A percentile compares a stretch with the other conserved stretches of the same genome.
phyloP scores from a whole-genome alignment of 1,284 basidiomycete species.

The Leccinum pallidistipes region DNA sequence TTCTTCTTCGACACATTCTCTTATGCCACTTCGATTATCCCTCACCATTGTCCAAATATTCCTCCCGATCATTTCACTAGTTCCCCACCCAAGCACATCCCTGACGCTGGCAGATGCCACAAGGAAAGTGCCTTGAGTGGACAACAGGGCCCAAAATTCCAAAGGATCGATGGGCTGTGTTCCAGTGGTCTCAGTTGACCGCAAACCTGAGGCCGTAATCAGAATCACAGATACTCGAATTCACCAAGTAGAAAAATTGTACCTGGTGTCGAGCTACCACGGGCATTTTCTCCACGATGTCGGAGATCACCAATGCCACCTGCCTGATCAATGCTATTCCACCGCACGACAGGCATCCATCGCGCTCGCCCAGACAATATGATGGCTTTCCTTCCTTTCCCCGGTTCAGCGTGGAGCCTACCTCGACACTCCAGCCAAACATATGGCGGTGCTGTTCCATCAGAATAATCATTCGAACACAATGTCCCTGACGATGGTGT shows the following conservation, averaged over 20 bases:
- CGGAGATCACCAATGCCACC: slow-evolving; percentile 42
- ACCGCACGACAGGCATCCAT: slow-evolving; percentile 63
- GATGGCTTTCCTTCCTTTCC: slow-evolving; percentile 88
- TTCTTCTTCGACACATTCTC: slow-evolving; percentile 24
- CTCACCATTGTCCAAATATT: slow-evolving; percentile 53
- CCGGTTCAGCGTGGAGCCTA: slow-evolving; percentile 82
- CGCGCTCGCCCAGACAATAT: slow-evolving; percentile 76
- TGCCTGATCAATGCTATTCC: slow-evolving; percentile 53
- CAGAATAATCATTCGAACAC: background rate
- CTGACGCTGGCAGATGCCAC: slow-evolving; percentile 50
- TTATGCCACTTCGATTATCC: slow-evolving; percentile 20
- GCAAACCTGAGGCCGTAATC: slow-evolving; percentile 12
- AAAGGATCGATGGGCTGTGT: slow-evolving; percentile 14
- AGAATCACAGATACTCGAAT: background rate
- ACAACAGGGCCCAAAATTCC: slow-evolving; percentile 64
- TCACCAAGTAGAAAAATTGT: background rate
- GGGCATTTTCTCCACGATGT: slow-evolving; percentile 1
- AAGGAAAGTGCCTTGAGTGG: slow-evolving; percentile 50
- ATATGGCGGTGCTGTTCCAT: slow-evolving; percentile 47
- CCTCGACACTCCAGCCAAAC: slow-evolving; percentile 90
- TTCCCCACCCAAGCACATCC: slow-evolving; percentile 65
- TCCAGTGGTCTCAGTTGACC: background rate
- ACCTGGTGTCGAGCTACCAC: slow-evolving; percentile 16
- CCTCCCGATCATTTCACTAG: slow-evolving; percentile 70
- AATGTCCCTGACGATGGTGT: slow-evolving; percentile 4